A percentile compares a stretch with the other conserved stretches of the same genome.
Conservation (phyloP, 192 early-diverging fungal genomes). For the Rhizophagus clarus region DNA sequence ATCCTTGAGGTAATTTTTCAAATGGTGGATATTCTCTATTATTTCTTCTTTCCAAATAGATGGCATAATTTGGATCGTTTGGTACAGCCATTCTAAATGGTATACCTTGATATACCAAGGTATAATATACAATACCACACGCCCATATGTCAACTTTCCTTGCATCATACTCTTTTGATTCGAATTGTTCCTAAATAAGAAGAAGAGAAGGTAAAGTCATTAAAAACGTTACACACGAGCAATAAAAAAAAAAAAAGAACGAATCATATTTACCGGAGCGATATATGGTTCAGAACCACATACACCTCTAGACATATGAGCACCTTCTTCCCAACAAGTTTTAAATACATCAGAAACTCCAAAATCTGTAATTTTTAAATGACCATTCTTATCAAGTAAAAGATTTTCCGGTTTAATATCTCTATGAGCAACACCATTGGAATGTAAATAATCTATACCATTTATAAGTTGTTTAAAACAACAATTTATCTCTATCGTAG, state of each 20-base stretch:
- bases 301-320: conserved; percentile 84
- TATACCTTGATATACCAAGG: conserved; percentile 70
- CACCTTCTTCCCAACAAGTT: conserved; percentile 76
- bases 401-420: conserved; percentile 88
- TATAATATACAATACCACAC: conserved; percentile 91
- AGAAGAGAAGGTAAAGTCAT: background rate
- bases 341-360: conserved; percentile 96
- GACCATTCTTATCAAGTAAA: conserved; percentile 74
- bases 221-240: no score
- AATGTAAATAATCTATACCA: conserved; percentile 90
- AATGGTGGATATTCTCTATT: conserved; percentile 70
- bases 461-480: conserved; percentile 91
- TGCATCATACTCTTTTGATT: conserved; percentile 80
- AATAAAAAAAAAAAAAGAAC: conserved; percentile 39
- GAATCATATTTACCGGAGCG: conserved; percentile 78
- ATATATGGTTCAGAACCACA: conserved; percentile 97
- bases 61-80: conserved; percentile 65
- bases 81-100: conserved; percentile 62
- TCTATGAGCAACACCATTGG: conserved; percentile 94
- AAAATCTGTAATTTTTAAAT: conserved; percentile 98
- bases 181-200: conserved; percentile 27
- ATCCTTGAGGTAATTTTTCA: conserved; percentile 65
- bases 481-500: conserved; percentile 80
- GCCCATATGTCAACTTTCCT: conserved; percentile 93
- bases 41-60: conserved; percentile 57